Evolutionary conservation across 257 asterid genomes (phyloP), one percentile per base, ranked within the genome.

Genomic region (Salvia rosmarinus): DNA sequence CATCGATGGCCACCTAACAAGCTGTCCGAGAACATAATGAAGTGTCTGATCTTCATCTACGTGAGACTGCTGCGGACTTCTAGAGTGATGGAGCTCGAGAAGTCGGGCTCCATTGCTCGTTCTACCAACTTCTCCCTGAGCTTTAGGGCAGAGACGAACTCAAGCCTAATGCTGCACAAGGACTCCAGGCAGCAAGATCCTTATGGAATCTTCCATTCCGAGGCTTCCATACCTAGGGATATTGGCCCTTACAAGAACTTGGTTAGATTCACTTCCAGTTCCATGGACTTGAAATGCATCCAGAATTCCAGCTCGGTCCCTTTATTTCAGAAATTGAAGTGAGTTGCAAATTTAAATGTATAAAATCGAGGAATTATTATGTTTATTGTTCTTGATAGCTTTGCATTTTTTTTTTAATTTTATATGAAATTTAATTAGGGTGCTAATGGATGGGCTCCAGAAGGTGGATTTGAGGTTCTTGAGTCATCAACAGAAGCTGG

Each of bases 101-200:
- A 88, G 76, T 78, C 90, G 0, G 97, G 96, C 1, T 92, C 95
- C 14, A 66, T 86, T 37, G 77, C 84, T 5, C 84, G 98, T 16
- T 83, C 93, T 3, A 75, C 85, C 3, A 86, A 80, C 78, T 88
- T 94, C 69, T 91, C 98, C 0, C 3, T 81, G 49, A 89, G 91
- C 72, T 91, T 95, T 80, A 85, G 98, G 64, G 87, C 86, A 2
- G 99, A 93, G 59, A 59, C 90, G 8, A 74, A 72, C 79, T 25
- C n/a, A 0, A 64, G 75, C 75, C 82, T 75, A 16, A 43, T 73
- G 77, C 50, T 79, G 11, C 95, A 85, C 19, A 90, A 86, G 70
- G 96, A 90, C 16, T 84, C 93, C 13, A 77, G 96, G 19, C 99
- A 95, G 64, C 98, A 88, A 77, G 99, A 95, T 65, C 98, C 96